A percentile compares a stretch with the other conserved stretches of the same genome.
phyloP scores from a whole-genome alignment of 1,139 yeast species.

The Geotrichum macrosporum region DNA sequence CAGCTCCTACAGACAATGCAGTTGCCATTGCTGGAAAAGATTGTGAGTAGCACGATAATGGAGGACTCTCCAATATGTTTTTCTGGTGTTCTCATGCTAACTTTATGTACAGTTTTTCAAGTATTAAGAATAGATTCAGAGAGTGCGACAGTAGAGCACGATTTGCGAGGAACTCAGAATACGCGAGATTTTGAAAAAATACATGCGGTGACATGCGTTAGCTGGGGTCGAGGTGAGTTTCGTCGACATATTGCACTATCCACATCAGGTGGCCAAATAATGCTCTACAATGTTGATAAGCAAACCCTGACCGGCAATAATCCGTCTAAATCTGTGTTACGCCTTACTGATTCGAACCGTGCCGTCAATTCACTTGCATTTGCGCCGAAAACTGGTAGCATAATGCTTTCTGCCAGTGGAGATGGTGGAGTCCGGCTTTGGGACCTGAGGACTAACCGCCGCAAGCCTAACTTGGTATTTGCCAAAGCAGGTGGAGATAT shows the following conservation, averaged over 20 bases:
- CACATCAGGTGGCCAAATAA: slow-evolving; percentile 38
- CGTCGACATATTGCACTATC: slow-evolving; percentile 32
- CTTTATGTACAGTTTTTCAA: slow-evolving; percentile 27
- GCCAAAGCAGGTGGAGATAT: slow-evolving; percentile 45
- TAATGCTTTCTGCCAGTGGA: slow-evolving; percentile 81
- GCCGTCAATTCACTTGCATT: slow-evolving; percentile 80
- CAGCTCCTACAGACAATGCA: slow-evolving; percentile 28
- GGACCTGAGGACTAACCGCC: slow-evolving; percentile 64
- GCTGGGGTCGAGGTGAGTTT: slow-evolving; percentile 37
- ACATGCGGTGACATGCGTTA: slow-evolving; percentile 36
- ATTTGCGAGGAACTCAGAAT: slow-evolving; percentile 26
- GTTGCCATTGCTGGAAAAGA: slow-evolving; percentile 38
- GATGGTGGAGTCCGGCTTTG: slow-evolving; percentile 86
- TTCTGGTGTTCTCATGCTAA: background rate
- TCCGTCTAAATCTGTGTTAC: slow-evolving; percentile 38
- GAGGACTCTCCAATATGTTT: too few species aligned
- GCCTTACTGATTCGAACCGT: slow-evolving; percentile 64
- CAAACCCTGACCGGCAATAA: slow-evolving; percentile 25
- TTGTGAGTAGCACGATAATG: slow-evolving; percentile 22
- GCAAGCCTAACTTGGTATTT: slow-evolving; percentile 46
- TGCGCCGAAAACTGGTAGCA: slow-evolving; percentile 51
- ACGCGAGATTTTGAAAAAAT: slow-evolving; percentile 33
- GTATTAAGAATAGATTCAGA: slow-evolving; percentile 29
- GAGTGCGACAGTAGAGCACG: slow-evolving; percentile 24
- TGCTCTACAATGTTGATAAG: slow-evolving; percentile 45